Percentiles rank a stretch among this genome's conserved stretches.
phyloP scores from a whole-genome alignment of 257 asterid species.

The Solanum habrochaites region DNA sequence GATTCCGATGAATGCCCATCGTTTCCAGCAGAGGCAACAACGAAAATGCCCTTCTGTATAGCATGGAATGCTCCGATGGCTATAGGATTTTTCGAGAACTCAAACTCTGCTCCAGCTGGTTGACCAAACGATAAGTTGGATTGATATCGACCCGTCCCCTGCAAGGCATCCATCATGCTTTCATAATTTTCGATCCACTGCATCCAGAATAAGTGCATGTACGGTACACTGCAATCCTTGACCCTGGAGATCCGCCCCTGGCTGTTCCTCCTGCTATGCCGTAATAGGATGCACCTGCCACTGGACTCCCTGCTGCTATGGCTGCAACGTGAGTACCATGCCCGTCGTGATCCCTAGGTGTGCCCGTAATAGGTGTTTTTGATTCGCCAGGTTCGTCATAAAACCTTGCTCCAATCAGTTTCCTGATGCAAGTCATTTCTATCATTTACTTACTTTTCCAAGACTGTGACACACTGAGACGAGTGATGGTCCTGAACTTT shows the following conservation, averaged over 20 bases:
- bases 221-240: conserved; percentile 71
- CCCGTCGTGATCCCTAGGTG: conserved; percentile 55
- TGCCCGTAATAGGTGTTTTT: neutral
- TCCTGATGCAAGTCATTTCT: conserved; percentile 19
- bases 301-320: conserved; percentile 63
- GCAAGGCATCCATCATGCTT: conserved; percentile 60
- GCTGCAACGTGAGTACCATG: conserved; percentile 86
- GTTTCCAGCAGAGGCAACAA: conserved; percentile 63
- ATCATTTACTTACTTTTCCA: neutral
- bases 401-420: conserved; percentile 68
- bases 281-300: conserved; percentile 49
- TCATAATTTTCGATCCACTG: conserved; percentile 38
- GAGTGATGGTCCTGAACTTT: too few species aligned
- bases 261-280: conserved; percentile 70
- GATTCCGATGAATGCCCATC: conserved; percentile 26
- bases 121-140: conserved; percentile 55
- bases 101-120: conserved; percentile 4
- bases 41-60: conserved; percentile 40
- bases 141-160: conserved; percentile 49
- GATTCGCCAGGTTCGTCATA: conserved; percentile 6
- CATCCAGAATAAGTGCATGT: conserved; percentile 45
- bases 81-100: conserved; percentile 32
- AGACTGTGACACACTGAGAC: neutral
- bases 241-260: conserved; percentile 53
- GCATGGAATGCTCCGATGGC: conserved; percentile 77